Base-by-base conservation (phyloP, 495 filamentous ascomycete species). In the Xylaria scruposa region DNA sequence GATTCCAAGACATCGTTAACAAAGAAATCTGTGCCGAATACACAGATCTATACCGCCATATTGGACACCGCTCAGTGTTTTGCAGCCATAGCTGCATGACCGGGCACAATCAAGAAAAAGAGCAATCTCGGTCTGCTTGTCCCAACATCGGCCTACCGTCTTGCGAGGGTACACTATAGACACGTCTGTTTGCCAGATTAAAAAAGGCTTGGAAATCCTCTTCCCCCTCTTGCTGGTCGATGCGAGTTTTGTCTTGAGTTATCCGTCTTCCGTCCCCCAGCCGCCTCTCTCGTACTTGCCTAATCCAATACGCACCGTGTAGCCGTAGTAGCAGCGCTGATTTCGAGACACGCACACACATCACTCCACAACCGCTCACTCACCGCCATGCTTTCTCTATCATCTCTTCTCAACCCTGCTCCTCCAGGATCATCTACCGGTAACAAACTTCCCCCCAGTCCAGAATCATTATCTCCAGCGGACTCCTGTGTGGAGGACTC, bases 351-450 rank as follows among this genome's bases (percentile, higher is more conserved):
- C 62, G 51, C 68, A 33, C 63, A 78, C 70, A 76, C 74, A 78
- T 51, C 65, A 63, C 72, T 67, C 69, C 60, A 76, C 74, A 72
- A 67, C 71, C 33, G 68, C 74, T 77, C 54, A 68, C 71, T 78
- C 76, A 75, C 78, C 76, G 77, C 73, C 79, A 90, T 89, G 87
- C 78, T 89, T 51, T 81, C 88, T 67, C 80, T 91, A 59, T 82
- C 86, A 19, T 87, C 86, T 71, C 84, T 91, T 74, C 86, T 91
- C 80, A 91, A 91, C 79, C 89, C 89, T 78, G 78, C 83, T 71
- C 82, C 86, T 74, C 75, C 81, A 71, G 78, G 79, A 77, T 71
- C 73, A 67, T 72, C 76, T 67, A 70, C 73, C 73, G 36, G 29
- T 17, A 72, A 75, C 69, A 68, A 74, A 58, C 71, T 78, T 33